Evolutionary conservation across 139 green algal genomes (phyloP), one percentile per base, ranked within the genome.

Genomic region (Chlamydomonas incerta): DNA sequence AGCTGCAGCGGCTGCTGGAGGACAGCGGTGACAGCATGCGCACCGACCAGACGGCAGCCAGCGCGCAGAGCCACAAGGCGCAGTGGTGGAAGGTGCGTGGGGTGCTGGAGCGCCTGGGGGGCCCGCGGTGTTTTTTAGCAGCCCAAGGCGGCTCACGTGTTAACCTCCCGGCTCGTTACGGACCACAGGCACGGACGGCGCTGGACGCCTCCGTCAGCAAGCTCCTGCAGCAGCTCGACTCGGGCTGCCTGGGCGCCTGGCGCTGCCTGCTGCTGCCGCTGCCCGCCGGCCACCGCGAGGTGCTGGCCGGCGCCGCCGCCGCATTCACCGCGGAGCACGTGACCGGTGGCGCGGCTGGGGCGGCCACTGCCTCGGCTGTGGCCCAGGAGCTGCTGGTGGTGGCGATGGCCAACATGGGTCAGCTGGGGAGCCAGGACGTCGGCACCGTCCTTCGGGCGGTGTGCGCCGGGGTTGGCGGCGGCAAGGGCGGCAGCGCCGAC

Each of bases 241-340:
- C 70, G 29, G n/a, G 70, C 26, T 96, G 92, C 92, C 86, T 97
- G 57, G 94, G 94, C 0, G 84, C 93, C 72, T 96, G 93, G 93
- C 81, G 86, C 57, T 94, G 87, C 47, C 71, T 94, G 81, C 70
- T 94, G 72, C 84, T 85, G 80, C 84, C 87, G 0, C 23, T 76
- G 9, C 58, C 62, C 0, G 18, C 29, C 3, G 31, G 35, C 46
- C 68, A 85, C 9, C 79, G 69, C 5, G 10, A 9, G 23, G 82
- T 57, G 5, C 66, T 79, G 46, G 46, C 74, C 18, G n/a, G 21
- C 23, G 80, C 87, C 23, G 86, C 82, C 11, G 72, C 67, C 10
- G 60, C 68, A 3, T 86, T 90, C 73, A 62, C 76, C 1, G 11
- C 31, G 8, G 77, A 90, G 57, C 70, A 90, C 55, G 80, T 90